Percentiles rank a stretch among this genome's conserved stretches.
Evolutionary conservation across 2,329 filamentous ascomycete genomes (phyloP).

Genomic region (Monosporascus sp.): DNA sequence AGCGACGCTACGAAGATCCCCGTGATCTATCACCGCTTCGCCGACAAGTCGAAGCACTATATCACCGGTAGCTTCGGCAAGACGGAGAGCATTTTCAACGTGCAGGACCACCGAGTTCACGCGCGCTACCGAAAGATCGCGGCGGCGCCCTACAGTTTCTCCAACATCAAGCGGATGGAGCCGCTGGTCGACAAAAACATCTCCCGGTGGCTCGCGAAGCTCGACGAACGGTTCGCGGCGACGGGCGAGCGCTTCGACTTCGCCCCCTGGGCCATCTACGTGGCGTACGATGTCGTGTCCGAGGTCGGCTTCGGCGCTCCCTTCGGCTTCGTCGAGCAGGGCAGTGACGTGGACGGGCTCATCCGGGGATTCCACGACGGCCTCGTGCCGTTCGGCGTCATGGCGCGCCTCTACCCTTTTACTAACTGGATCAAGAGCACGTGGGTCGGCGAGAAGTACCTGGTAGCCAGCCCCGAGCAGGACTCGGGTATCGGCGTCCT

Average conservation of each 20-base stretch:
- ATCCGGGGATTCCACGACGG: constrained; percentile 51
- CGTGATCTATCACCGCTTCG: constrained; percentile 48
- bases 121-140: constrained; percentile 47
- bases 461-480: constrained; percentile 48
- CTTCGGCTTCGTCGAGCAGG: constrained; percentile 49
- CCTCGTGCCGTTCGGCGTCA: constrained; percentile 43
- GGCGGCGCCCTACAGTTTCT: constrained; percentile 49
- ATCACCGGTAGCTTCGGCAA: constrained; percentile 53
- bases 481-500: constrained; percentile 48
- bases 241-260: constrained; percentile 46
- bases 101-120: constrained; percentile 46
- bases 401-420: constrained; percentile 47
- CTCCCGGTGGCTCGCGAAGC: constrained; percentile 41
- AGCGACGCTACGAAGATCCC: constrained; percentile 49
- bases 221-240: constrained; percentile 40
- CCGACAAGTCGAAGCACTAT: constrained; percentile 53
- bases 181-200: constrained; percentile 47
- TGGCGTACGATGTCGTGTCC: constrained; percentile 54
- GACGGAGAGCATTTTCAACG: constrained; percentile 51
- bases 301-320: constrained; percentile 51
- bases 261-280: constrained; percentile 47
- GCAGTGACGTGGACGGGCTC: constrained; percentile 45
- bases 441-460: constrained; percentile 39
- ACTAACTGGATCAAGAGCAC: constrained; percentile 50
- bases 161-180: constrained; percentile 54